Conservation (phyloP, 2,329 filamentous ascomycete species). For the Verticillium tricorpus region DNA sequence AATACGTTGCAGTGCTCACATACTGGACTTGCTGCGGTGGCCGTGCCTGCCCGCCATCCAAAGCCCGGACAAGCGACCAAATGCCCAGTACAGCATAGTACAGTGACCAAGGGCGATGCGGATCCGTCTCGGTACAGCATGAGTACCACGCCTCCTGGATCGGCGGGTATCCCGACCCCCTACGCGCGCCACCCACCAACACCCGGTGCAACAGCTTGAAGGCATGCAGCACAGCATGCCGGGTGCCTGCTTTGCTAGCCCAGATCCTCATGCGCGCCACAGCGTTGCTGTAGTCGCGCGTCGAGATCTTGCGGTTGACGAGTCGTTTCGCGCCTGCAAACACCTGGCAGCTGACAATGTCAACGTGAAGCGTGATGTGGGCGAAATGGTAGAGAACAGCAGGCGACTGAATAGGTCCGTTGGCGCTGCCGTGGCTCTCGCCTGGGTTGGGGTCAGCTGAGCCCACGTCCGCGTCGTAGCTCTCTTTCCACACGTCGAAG, state of each 20-base stretch:
- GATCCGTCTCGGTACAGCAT: slow-evolving; percentile 71
- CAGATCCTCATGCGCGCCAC: slow-evolving; percentile 73
- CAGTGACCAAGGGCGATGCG: slow-evolving; percentile 85
- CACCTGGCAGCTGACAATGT: slow-evolving; percentile 86
- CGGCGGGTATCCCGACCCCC: slow-evolving; percentile 31
- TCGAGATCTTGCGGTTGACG: slow-evolving; percentile 73
- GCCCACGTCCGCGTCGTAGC: slow-evolving; percentile 69
- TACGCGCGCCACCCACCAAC: slow-evolving; percentile 42
- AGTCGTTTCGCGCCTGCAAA: slow-evolving; percentile 76
- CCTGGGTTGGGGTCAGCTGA: slow-evolving; percentile 16
- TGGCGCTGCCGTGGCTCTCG: slow-evolving; percentile 26
- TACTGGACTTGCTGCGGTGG: slow-evolving; percentile 16
- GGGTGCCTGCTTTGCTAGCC: slow-evolving; percentile 69
- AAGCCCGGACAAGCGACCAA: slow-evolving; percentile 80
- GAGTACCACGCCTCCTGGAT: slow-evolving; percentile 52
- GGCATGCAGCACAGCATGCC: slow-evolving; percentile 81
- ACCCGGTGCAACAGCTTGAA: slow-evolving; percentile 77
- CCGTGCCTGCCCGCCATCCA: slow-evolving; percentile 43
- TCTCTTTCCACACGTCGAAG: slow-evolving; percentile 82
- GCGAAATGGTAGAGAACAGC: slow-evolving; percentile 81
- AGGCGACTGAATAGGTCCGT: slow-evolving; percentile 69
- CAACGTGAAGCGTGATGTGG: slow-evolving; percentile 84
- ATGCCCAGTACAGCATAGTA: slow-evolving; percentile 84
- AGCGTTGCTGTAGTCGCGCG: slow-evolving; percentile 68
- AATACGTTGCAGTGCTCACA: slow-evolving; percentile 34